Evolutionary conservation across 2,329 filamentous ascomycete species (phyloP), one percentile per base, ranked within the genome.

Genomic region (Exophiala sideris): DNA sequence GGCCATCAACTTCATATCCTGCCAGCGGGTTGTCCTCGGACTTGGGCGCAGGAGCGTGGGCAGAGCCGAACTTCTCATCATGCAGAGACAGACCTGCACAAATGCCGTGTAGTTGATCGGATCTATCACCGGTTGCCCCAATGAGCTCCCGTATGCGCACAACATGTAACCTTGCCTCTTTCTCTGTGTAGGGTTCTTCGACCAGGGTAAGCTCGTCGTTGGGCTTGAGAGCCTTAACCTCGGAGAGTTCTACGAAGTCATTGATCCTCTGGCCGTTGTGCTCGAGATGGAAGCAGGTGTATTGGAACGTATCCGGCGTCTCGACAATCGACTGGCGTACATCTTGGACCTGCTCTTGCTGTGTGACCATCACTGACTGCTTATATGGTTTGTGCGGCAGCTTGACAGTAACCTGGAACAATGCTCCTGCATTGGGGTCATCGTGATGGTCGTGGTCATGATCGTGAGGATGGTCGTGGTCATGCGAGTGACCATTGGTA

Each of bases 231-330:
- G 83, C 90, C 45, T 87, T 81, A 51, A 99, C 88, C 69, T 99
- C 92, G 50, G 89, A 91, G 58, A 99, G 82, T 70, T 95, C 87
- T 56, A 95, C 82, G 66, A 94, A 97, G 73, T 99, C 94, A 72
- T 97, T 97, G 79, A 99, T 87, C 62, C 88, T 87, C 73, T 88
- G 79, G 63, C 90, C 89, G 56, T 89, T 86, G 75, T 91, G 86
- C 75, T 97, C 91, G 66, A 99, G 85, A 75, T 99, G 94, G 78
- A 99, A 99, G 79, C 94, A 99, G 49, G 94, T 95, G 77, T 96
- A 96, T 73, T 95, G 91, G 76, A 96, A 94, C 48, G 92, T 95
- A 56, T 87, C 81, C 4, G 94, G 94, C 46, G 91, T 81, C 73
- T 99, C 94, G 74, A 96, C 91, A 70, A 99, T 88, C 59, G 91